Conservation (phyloP, 2,329 filamentous ascomycete species). For the Cryphonectria radicalis region DNA sequence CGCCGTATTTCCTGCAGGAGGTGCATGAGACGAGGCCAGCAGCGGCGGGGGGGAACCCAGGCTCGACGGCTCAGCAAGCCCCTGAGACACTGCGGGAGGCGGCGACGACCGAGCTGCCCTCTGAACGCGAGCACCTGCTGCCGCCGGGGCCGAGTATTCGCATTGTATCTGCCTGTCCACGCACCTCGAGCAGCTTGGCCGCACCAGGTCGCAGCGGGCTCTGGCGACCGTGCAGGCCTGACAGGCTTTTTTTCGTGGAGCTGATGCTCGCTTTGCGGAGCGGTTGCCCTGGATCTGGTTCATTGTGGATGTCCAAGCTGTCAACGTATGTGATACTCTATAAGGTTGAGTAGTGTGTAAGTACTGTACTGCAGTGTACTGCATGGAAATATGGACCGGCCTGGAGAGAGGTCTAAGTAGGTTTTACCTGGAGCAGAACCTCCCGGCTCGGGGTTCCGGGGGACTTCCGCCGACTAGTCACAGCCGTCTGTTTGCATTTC, state of each 20-base stretch:
- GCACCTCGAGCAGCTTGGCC: slow-evolving; percentile 8
- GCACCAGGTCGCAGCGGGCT: slow-evolving; percentile 14
- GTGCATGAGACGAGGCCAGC: neutral
- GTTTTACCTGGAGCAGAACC: neutral
- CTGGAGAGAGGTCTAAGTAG: neutral
- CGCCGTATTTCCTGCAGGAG: neutral
- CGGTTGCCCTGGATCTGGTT: neutral
- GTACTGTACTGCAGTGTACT: neutral
- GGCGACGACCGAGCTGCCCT: neutral
- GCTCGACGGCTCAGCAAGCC: neutral
- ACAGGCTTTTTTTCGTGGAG: neutral
- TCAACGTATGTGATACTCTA: neutral
- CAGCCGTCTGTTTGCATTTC: neutral
- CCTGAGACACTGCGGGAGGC: neutral
- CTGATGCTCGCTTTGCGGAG: neutral
- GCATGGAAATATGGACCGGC: neutral
- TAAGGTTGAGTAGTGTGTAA: neutral
- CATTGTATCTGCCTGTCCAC: neutral
- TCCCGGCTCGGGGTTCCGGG: neutral
- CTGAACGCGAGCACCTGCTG: slow-evolving; percentile 4
- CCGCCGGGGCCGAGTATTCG: slow-evolving; percentile 8
- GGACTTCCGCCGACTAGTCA: neutral
- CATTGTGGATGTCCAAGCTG: neutral
- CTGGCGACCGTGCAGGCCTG: slow-evolving; percentile 1
- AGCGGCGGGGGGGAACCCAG: neutral